Evolutionary conservation across 305 asterid species (phyloP), one percentile per base, ranked within the genome.

Genomic region (Fraxinus velutina): DNA sequence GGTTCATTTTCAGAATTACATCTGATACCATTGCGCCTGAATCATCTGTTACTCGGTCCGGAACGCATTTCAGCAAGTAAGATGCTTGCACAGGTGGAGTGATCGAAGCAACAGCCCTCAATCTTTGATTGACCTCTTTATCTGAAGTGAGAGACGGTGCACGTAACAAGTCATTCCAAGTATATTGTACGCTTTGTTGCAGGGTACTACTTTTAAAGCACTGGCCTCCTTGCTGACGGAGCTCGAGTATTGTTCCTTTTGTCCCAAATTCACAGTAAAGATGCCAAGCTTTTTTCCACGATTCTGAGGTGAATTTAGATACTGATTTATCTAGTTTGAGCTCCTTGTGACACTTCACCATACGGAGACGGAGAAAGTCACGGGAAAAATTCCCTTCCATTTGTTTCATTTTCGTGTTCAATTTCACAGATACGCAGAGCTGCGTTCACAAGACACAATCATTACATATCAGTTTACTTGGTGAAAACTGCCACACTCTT

Each of bases 11-110:
- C 87, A 95, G 84, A 84, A 93, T 89, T n/a, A 95, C 90, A 72
- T 95, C 99, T 1, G 99, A 95, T 78, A 95, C 81, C 99, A 95
- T 95, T 2, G 95, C 95, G 1, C 98, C 99, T 0, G 97, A 90
- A 86, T 95, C 97, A 81, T 95, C 99, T 0, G 97, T 93, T 42
- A 93, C 98, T 71, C 97, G 88, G 34, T 95, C 99, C 0, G 99
- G 92, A 70, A 95, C 98, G 15, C 97, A 93, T 88, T 90, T 95
- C 84, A 95, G 84, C 88, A 95, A 86, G 90, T 95, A 93, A 2
- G 98, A 82, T n/a, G 91, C 97, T 77, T 95, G 98, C 32, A 90
- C 95, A 4, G 99, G 99, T 68, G 99, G 99, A 64, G 99, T 95
- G 73, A 93, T 91, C 5, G 99, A 93, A 80, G 90, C 92, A 81